Conservation (phyloP, 192 early-diverging fungal genomes). For the Coemansia sp. region DNA sequence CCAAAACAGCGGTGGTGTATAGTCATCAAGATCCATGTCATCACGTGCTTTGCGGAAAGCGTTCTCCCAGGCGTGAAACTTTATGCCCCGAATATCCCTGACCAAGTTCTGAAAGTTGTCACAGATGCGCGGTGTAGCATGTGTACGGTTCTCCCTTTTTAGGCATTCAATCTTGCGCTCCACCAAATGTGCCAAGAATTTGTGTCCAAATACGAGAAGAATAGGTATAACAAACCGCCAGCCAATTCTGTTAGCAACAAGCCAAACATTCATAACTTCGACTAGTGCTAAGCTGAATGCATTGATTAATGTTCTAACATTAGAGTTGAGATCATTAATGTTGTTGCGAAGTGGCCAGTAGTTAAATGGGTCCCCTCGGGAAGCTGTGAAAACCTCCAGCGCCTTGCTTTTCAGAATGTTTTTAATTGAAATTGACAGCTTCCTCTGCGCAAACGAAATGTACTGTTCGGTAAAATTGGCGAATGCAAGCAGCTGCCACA, state of each 20-base stretch:
- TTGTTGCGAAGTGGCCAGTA: background rate
- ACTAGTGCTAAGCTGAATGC: background rate
- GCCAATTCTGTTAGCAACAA: conserved; percentile 26
- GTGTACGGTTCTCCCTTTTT: background rate
- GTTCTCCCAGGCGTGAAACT: conserved; percentile 64
- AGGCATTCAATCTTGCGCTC: background rate
- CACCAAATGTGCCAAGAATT: conserved; percentile 9
- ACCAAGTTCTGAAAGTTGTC: conserved; percentile 19
- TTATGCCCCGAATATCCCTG: conserved; percentile 61
- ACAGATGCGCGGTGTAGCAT: conserved; percentile 3
- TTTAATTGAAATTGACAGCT: background rate
- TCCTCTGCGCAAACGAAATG: background rate
- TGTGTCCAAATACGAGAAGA: conserved; percentile 10
- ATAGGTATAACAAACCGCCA: conserved; percentile 35
- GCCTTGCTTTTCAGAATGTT: background rate
- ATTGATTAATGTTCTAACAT: background rate
- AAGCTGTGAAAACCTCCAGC: background rate
- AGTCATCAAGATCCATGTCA: conserved; percentile 9
- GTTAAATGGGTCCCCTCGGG: background rate
- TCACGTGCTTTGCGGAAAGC: conserved; percentile 11
- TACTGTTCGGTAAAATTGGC: background rate
- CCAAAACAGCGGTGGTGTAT: conserved; percentile 29
- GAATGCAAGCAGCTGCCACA: background rate
- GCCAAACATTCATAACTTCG: conserved; percentile 18
- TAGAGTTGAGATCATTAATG: background rate